Evolutionary conservation across 2,329 filamentous ascomycete species (phyloP).

Genomic region (Aspergillus sp.): DNA sequence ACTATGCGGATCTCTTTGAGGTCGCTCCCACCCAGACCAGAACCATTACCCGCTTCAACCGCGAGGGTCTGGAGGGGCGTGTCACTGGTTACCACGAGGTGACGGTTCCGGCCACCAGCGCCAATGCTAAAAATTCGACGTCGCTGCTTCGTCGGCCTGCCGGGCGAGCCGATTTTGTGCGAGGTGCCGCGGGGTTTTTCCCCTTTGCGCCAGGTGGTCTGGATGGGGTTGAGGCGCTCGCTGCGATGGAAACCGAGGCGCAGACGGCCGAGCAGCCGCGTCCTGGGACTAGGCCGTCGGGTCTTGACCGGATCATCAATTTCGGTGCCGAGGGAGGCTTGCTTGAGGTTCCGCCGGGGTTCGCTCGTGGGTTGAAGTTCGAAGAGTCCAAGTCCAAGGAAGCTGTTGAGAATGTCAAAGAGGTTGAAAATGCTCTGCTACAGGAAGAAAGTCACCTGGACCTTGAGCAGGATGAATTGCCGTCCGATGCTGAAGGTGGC

Average conservation of each 20-base stretch:
- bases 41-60: slow-evolving; percentile 85
- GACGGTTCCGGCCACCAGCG: slow-evolving; percentile 78
- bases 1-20: slow-evolving; percentile 76
- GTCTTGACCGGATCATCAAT: slow-evolving; percentile 77
- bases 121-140: slow-evolving; percentile 90
- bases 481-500: slow-evolving; percentile 23
- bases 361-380: slow-evolving; percentile 68
- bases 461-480: slow-evolving; percentile 41
- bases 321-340: slow-evolving; percentile 68
- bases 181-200: slow-evolving; percentile 86
- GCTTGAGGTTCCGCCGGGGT: slow-evolving; percentile 71
- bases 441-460: slow-evolving; percentile 32
- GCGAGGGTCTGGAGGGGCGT: slow-evolving; percentile 82
- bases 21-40: slow-evolving; percentile 85
- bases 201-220: slow-evolving; percentile 87
- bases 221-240: slow-evolving; percentile 75
- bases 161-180: slow-evolving; percentile 77
- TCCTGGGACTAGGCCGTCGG: slow-evolving; percentile 33
- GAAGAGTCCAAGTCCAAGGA: slow-evolving; percentile 48
- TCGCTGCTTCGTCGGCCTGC: slow-evolving; percentile 80
- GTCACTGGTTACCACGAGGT: slow-evolving; percentile 93
- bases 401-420: slow-evolving; percentile 55
- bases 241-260: slow-evolving; percentile 70
- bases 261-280: slow-evolving; percentile 40
- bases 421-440: slow-evolving; percentile 57